phyloP scores from a whole-genome alignment of 768 basidiomycete species.

The Strobilomyces confusus region DNA sequence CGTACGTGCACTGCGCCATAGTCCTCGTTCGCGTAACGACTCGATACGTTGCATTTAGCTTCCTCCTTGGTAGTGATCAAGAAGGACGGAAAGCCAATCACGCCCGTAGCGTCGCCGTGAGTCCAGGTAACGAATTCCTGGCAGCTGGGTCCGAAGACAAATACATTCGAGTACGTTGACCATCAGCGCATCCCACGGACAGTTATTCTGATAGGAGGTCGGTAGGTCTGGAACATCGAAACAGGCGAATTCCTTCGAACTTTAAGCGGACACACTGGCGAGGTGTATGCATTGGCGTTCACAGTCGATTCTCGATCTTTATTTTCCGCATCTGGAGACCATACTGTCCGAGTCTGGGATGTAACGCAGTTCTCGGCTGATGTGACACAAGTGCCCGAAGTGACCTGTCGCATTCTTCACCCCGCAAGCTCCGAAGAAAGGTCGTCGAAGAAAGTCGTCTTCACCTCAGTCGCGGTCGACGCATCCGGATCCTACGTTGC shows the following conservation, averaged over 20 bases:
- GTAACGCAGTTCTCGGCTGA: constrained; percentile 23
- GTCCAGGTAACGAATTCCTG: constrained; percentile 29
- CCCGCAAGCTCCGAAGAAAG: constrained; percentile 14
- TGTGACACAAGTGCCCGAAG: constrained; percentile 17
- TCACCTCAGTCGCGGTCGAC: constrained; percentile 30
- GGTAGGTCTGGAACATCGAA: constrained; percentile 26
- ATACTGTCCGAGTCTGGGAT: constrained; percentile 35
- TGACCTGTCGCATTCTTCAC: constrained; percentile 18
- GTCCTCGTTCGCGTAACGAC: neutral
- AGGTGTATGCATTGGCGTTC: constrained; percentile 36
- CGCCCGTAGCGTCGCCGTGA: constrained; percentile 31
- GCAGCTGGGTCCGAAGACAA: constrained; percentile 34
- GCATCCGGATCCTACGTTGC: constrained; percentile 41
- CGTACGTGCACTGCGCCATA: constrained; percentile 14
- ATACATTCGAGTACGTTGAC: constrained; percentile 28
- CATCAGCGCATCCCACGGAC: neutral
- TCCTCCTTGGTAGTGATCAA: constrained; percentile 26
- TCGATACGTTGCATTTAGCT: constrained; percentile 12
- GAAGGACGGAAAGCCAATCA: constrained; percentile 23
- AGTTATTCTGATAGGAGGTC: constrained; percentile 1
- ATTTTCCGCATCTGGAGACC: constrained; percentile 36
- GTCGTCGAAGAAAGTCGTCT: constrained; percentile 22
- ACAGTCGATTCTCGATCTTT: constrained; percentile 32
- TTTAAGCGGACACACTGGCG: constrained; percentile 31
- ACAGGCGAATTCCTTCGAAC: constrained; percentile 27